These are phyloP conservation scores for Moesziomyces sp. DNA, from an alignment of 1,284 basidiomycete species.

Conservation along the genomic window DNA sequence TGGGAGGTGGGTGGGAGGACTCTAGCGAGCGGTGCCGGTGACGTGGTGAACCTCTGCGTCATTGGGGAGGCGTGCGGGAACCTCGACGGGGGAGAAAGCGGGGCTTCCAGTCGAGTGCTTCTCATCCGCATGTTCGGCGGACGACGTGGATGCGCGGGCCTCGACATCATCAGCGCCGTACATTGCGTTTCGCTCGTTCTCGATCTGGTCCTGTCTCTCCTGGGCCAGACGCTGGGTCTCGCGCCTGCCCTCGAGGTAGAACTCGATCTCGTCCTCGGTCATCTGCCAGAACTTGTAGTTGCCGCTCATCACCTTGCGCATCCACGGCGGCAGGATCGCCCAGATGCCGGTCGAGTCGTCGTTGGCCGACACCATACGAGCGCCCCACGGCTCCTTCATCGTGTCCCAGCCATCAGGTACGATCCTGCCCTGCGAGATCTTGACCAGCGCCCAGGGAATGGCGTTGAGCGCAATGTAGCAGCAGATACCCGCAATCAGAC, in stretches of 20 bases:
- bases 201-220: slow-evolving; percentile 48
- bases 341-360: slow-evolving; percentile 44
- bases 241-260: slow-evolving; percentile 60
- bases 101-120: slow-evolving; percentile 41
- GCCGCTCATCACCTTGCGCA: slow-evolving; percentile 56
- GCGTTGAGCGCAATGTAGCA: slow-evolving; percentile 81
- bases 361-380: slow-evolving; percentile 39
- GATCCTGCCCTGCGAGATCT: slow-evolving; percentile 74
- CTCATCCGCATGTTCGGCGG: slow-evolving; percentile 25
- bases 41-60: slow-evolving; percentile 9
- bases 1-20: not conserved
- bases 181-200: slow-evolving; percentile 49
- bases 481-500: slow-evolving; percentile 82
- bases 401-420: slow-evolving; percentile 73
- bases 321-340: slow-evolving; percentile 62
- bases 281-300: slow-evolving; percentile 64
- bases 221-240: slow-evolving; percentile 49
- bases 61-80: slow-evolving; percentile 13
- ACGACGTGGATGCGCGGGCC: slow-evolving; percentile 27
- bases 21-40: slow-evolving; percentile 20
- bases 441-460: slow-evolving; percentile 73
- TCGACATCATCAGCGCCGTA: slow-evolving; percentile 47
- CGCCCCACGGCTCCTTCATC: slow-evolving; percentile 63
- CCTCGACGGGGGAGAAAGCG: slow-evolving; percentile 29
- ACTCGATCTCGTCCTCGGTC: slow-evolving; percentile 61